A percentile compares a stretch with the other conserved stretches of the same genome.
Conservation (phyloP, 208 protist genomes). For the Trypanosoma congolense region DNA sequence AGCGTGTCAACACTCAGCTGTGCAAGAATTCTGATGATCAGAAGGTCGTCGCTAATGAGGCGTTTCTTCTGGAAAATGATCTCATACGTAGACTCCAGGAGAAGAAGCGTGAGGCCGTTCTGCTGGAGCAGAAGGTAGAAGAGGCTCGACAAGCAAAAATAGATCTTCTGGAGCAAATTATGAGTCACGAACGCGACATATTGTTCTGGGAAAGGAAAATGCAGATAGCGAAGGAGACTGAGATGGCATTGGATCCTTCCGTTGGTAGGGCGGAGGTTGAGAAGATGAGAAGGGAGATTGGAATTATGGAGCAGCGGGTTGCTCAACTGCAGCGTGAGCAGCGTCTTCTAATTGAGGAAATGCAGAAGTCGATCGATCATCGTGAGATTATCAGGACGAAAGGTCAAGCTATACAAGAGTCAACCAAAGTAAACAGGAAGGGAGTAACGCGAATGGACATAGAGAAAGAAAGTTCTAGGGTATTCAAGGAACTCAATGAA, state of each 20-base stretch:
- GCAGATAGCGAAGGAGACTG: conserved; percentile 93
- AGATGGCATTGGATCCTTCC: conserved; percentile 92
- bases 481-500: conserved; percentile 84
- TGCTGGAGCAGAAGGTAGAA: conserved; percentile 84
- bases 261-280: conserved; percentile 91
- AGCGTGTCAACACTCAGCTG: conserved; percentile 90
- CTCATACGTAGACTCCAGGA: conserved; percentile 87
- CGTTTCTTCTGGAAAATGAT: conserved; percentile 89
- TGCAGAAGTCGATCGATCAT: conserved; percentile 93
- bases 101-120: conserved; percentile 85
- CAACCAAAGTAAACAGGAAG: conserved; percentile 50
- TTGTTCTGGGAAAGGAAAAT: conserved; percentile 96
- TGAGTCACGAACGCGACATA: conserved; percentile 91
- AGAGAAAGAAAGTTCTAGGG: conserved; percentile 81
- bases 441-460: conserved; percentile 72
- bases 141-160: conserved; percentile 72
- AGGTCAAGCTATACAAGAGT: conserved; percentile 75
- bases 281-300: conserved; percentile 95
- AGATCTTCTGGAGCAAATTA: conserved; percentile 80
- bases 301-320: conserved; percentile 92
- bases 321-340: conserved; percentile 89
- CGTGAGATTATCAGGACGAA: conserved; percentile 92
- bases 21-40: conserved; percentile 75
- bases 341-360: conserved; percentile 91
- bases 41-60: conserved; percentile 80